Evolutionary conservation across 768 basidiomycete genomes (phyloP).

Genomic region (Macrolepiota albuminosa): DNA sequence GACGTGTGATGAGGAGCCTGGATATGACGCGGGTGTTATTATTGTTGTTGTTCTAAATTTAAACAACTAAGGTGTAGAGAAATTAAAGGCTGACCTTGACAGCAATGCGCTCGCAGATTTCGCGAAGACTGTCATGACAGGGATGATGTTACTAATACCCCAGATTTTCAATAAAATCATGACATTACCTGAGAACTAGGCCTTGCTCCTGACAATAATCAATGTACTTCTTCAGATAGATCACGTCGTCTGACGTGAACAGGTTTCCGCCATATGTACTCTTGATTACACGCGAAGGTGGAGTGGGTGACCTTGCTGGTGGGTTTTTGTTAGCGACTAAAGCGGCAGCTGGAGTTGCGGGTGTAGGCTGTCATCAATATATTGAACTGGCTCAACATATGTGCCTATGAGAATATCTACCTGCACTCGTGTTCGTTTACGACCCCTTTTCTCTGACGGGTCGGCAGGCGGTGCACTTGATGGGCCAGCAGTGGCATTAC

Average conservation of each 20-base stretch:
- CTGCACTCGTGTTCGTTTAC: conserved; percentile 63
- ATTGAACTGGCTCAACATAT: neutral
- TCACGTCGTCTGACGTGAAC: conserved; percentile 79
- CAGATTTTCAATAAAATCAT: neutral
- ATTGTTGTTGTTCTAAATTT: neutral
- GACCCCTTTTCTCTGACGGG: conserved; percentile 51
- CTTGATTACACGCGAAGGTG: conserved; percentile 78
- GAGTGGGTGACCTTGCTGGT: conserved; percentile 76
- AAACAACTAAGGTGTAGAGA: neutral
- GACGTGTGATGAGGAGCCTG: conserved; percentile 90
- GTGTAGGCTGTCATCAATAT: conserved; percentile 39
- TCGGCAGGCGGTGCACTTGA: conserved; percentile 23
- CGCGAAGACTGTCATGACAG: conserved; percentile 47
- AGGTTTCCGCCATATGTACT: conserved; percentile 88
- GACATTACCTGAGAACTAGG: conserved; percentile 62
- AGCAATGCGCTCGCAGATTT: conserved; percentile 85
- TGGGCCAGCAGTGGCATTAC: conserved; percentile 34
- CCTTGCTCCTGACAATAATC: conserved; percentile 90
- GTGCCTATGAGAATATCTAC: conserved; percentile 19
- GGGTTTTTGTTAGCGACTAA: conserved; percentile 66
- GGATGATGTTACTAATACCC: neutral
- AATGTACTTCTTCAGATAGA: conserved; percentile 84
- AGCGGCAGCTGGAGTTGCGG: conserved; percentile 61
- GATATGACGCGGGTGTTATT: neutral
- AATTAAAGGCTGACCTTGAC: conserved; percentile 50